phyloP scores from a whole-genome alignment of 1,284 basidiomycete species.

The Ceratobasidium sp. region DNA sequence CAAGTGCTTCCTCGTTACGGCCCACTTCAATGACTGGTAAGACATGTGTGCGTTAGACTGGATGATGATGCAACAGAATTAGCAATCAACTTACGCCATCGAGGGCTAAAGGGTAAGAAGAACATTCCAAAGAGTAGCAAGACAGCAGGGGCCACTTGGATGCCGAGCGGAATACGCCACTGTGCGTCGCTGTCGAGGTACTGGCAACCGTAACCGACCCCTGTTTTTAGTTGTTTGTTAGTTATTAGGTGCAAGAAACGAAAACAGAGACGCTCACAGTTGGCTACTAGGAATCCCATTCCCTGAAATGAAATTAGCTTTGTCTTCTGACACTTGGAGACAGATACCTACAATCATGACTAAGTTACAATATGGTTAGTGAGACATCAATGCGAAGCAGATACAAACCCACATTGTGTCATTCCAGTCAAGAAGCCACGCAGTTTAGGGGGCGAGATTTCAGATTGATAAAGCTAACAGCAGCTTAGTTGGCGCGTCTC shows the following conservation, averaged over 20 bases:
- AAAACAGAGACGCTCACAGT: conserved; percentile 33
- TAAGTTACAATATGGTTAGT: background rate
- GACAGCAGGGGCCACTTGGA: conserved; percentile 40
- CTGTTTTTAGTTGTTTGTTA: conserved; percentile 4
- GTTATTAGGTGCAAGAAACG: background rate
- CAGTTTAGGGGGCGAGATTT: conserved; percentile 47
- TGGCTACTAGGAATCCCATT: conserved; percentile 45
- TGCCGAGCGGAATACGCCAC: conserved; percentile 42
- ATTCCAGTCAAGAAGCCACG: conserved; percentile 50
- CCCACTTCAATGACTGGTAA: conserved; percentile 43
- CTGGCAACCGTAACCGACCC: conserved; percentile 48
- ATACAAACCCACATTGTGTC: conserved; percentile 44
- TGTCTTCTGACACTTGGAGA: background rate
- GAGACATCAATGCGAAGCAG: background rate
- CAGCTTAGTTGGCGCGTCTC: conserved; percentile 1
- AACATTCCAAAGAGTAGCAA: conserved; percentile 44
- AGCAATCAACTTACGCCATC: conserved; percentile 35
- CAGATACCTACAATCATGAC: conserved; percentile 36
- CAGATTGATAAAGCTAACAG: conserved; percentile 42
- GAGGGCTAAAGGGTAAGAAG: conserved; percentile 52
- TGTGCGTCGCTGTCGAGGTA: conserved; percentile 44
- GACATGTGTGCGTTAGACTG: background rate
- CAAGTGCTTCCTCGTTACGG: conserved; percentile 42
- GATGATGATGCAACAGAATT: background rate
- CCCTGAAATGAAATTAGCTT: conserved; percentile 16